These are phyloP conservation scores for Microascus cirrosus DNA, from an alignment of 2,329 filamentous ascomycete species.

Conservation along the genomic window DNA sequence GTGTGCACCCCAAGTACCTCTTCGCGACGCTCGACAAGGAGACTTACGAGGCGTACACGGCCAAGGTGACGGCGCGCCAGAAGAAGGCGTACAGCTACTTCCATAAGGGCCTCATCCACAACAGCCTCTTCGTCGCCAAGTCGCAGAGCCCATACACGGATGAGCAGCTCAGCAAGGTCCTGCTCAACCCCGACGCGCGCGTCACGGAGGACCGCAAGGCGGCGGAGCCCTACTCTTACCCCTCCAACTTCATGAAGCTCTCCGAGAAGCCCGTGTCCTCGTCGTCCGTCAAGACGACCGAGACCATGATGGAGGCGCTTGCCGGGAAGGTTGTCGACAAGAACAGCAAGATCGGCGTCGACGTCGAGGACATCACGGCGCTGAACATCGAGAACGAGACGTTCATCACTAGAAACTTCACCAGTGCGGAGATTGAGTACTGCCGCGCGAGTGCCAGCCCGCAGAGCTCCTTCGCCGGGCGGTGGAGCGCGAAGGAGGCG, in stretches of 20 bases:
- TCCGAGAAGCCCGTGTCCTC: constrained; percentile 40
- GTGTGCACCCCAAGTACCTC: constrained; percentile 92
- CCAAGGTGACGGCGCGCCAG: constrained; percentile 83
- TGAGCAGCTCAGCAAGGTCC: constrained; percentile 73
- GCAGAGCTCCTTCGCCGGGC: constrained; percentile 84
- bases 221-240: constrained; percentile 57
- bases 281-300: constrained; percentile 50
- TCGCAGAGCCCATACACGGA: constrained; percentile 81
- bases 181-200: constrained; percentile 88
- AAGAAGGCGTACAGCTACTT: constrained; percentile 99
- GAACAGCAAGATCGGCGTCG: constrained; percentile 79
- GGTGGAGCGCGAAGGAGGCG: constrained; percentile 96
- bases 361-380: constrained; percentile 78
- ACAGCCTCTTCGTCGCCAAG: constrained; percentile 95
- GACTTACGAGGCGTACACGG: constrained; percentile 71
- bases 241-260: constrained; percentile 57
- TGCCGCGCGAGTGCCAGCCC: constrained; percentile 70
- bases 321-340: constrained; percentile 50
- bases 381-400: constrained; percentile 92
- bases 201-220: constrained; percentile 82
- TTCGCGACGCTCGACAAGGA: constrained; percentile 86
- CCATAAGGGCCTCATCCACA: constrained; percentile 97
- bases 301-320: constrained; percentile 66
- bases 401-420: constrained; percentile 94
- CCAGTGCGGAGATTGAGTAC: constrained; percentile 70